Conservation (phyloP, 768 basidiomycete species). For the Amanita molliuscula region DNA sequence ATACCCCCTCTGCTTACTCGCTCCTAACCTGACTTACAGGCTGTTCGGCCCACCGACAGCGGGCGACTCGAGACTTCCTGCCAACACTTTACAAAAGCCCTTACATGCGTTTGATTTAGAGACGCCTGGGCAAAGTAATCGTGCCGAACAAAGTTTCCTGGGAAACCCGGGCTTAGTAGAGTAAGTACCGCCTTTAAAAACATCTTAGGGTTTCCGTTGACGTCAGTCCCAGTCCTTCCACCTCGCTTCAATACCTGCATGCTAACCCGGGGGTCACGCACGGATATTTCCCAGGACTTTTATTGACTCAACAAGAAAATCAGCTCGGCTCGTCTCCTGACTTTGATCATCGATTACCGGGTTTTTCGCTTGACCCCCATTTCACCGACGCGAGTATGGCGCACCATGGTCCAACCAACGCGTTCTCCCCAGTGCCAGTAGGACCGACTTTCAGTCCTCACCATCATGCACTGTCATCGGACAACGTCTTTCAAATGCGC, state of each 20-base stretch:
- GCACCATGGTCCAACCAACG: not conserved
- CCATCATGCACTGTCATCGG: not conserved
- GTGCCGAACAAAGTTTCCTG: not conserved
- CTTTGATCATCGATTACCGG: too few relatives aligned
- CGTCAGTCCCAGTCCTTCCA: too few relatives aligned
- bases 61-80: not conserved
- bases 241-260: too few relatives aligned
- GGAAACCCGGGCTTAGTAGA: not conserved
- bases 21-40: not conserved
- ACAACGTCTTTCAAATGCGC: not conserved
- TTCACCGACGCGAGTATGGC: too few relatives aligned
- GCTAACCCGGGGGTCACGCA: too few relatives aligned
- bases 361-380: too few relatives aligned
- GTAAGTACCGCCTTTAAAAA: not conserved
- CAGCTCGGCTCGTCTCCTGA: too few relatives aligned
- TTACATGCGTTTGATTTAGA: not conserved
- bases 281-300: too few relatives aligned
- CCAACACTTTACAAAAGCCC: not conserved
- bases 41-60: not conserved
- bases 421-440: not conserved
- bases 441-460: not conserved
- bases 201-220: too few relatives aligned
- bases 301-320: too few relatives aligned
- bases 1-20: not conserved
- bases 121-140: not conserved